Conservation (phyloP, 2,329 filamentous ascomycete species). For the Sarocladium oryzae region DNA sequence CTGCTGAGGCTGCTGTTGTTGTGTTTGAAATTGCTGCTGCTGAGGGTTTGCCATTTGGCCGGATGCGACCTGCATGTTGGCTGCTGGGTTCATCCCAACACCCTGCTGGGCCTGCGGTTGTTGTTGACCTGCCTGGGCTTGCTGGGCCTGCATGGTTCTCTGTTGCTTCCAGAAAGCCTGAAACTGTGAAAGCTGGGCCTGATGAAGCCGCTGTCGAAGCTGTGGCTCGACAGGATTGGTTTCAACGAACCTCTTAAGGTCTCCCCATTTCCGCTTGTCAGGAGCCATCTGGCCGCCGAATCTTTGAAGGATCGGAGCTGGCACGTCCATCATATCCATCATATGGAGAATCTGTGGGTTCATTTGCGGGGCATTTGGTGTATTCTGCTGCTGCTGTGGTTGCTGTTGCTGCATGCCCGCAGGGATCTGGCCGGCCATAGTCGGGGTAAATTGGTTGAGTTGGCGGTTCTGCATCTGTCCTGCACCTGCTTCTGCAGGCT, state of each 20-base stretch:
- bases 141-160: conserved; percentile 17
- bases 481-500: conserved; percentile 23
- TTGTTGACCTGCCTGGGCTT: conserved; percentile 23
- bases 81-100: conserved; percentile 18
- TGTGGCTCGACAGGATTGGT: conserved; percentile 23
- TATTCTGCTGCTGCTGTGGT: conserved; percentile 21
- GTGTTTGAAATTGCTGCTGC: conserved; percentile 11
- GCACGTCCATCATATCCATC: conserved; percentile 45
- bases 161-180: conserved; percentile 21
- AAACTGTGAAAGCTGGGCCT: conserved; percentile 35
- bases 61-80: conserved; percentile 16
- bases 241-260: conserved; percentile 35
- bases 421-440: conserved; percentile 22
- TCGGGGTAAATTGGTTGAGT: conserved; percentile 18
- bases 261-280: conserved; percentile 41
- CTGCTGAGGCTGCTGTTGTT: conserved; percentile 9
- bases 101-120: conserved; percentile 12
- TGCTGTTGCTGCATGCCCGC: conserved; percentile 24
- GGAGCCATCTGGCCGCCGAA: conserved; percentile 27
- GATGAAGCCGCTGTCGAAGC: conserved; percentile 25
- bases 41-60: conserved; percentile 23
- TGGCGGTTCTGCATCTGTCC: conserved; percentile 19
- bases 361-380: conserved; percentile 17
- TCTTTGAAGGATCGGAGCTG: conserved; percentile 22
- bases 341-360: conserved; percentile 29